phyloP scores from a whole-genome alignment of 805 yeast genomes.

The Monosporozyma solicola region DNA sequence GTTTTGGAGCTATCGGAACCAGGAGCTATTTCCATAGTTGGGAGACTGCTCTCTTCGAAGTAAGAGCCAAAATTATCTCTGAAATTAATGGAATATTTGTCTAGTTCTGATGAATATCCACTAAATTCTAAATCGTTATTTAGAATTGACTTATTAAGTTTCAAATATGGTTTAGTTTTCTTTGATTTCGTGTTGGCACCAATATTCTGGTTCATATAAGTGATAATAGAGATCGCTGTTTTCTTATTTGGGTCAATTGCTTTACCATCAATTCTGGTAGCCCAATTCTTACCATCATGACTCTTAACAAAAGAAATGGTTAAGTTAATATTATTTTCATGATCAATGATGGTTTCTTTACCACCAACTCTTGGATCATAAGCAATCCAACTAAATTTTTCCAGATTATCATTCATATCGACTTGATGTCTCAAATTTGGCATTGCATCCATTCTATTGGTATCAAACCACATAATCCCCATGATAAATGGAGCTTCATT shows the following conservation, averaged over 20 bases:
- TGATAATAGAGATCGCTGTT: slow-evolving; percentile 54
- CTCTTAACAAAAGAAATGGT: slow-evolving; percentile 70
- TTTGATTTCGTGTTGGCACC: slow-evolving; percentile 21
- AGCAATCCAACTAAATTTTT: slow-evolving; percentile 72
- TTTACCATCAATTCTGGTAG: slow-evolving; percentile 54
- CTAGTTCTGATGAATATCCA: slow-evolving; percentile 58
- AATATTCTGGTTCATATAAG: slow-evolving; percentile 73
- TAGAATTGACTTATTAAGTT: slow-evolving; percentile 10
- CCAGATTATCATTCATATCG: slow-evolving; percentile 61
- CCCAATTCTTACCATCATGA: slow-evolving; percentile 71
- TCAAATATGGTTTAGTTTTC: neutral
- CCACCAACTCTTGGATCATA: slow-evolving; percentile 91
- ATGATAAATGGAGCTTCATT: slow-evolving; percentile 53
- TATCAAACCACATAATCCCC: slow-evolving; percentile 85
- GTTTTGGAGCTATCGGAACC: slow-evolving; percentile 49
- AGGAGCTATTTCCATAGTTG: slow-evolving; percentile 24
- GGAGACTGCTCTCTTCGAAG: slow-evolving; percentile 21
- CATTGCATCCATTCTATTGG: slow-evolving; percentile 47
- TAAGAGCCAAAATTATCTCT: slow-evolving; percentile 40
- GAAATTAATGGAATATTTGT: slow-evolving; percentile 53
- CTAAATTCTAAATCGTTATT: slow-evolving; percentile 22
- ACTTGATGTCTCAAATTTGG: slow-evolving; percentile 61
- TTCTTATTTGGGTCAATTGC: slow-evolving; percentile 45
- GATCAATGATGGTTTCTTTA: slow-evolving; percentile 61
- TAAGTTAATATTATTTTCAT: slow-evolving; percentile 50